phyloP scores from a whole-genome alignment of 345 rosid genomes.

The Rhizophora mangle region DNA sequence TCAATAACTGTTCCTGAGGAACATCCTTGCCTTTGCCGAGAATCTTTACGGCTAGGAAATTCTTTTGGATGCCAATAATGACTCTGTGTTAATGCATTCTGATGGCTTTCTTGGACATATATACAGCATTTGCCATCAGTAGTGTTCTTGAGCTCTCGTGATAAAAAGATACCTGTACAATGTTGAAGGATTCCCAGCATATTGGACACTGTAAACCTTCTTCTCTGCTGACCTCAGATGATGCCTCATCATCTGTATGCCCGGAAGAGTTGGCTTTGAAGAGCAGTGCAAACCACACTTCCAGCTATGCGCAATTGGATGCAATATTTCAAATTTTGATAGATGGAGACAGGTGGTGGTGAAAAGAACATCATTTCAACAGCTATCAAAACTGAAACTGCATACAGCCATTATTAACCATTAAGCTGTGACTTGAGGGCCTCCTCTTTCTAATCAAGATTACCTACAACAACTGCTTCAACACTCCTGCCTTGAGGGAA shows the following conservation, averaged over 20 bases:
- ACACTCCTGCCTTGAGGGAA: background rate
- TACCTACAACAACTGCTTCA: background rate
- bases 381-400: background rate
- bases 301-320: conserved; percentile 25
- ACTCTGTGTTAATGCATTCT: conserved; percentile 75
- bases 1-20: conserved; percentile 44
- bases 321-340: conserved; percentile 24
- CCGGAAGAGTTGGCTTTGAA: conserved; percentile 38
- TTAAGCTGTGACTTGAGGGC: background rate
- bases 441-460: background rate
- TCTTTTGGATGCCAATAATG: conserved; percentile 80
- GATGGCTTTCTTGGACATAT: conserved; percentile 57
- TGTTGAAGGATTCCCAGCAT: conserved; percentile 86
- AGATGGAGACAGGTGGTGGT: background rate
- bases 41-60: conserved; percentile 84
- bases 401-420: background rate
- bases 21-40: conserved; percentile 87
- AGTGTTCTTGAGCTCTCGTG: conserved; percentile 64
- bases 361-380: conserved; percentile 7
- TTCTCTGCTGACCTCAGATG: conserved; percentile 46
- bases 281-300: conserved; percentile 22
- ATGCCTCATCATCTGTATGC: conserved; percentile 70
- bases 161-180: conserved; percentile 73
- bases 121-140: conserved; percentile 85
- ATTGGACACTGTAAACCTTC: conserved; percentile 87